Percentiles rank a stretch among this genome's conserved stretches.
These are phyloP conservation scores for Septoria linicola DNA, from an alignment of 2,329 filamentous ascomycete species.

Conservation along the genomic window DNA sequence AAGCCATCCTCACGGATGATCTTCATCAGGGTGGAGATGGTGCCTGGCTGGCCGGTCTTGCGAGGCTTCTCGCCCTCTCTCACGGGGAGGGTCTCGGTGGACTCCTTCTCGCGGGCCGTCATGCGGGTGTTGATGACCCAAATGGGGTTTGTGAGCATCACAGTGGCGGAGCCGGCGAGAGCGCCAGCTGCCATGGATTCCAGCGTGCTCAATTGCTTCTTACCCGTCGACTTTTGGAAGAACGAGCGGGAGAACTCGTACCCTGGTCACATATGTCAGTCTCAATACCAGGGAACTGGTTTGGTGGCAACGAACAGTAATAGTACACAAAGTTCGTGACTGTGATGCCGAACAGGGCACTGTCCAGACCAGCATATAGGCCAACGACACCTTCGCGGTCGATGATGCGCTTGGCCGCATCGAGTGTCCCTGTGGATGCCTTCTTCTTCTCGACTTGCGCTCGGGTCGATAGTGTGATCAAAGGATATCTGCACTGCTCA, in stretches of 20 bases:
- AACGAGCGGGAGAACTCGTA: constrained; percentile 93
- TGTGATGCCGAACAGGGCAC: constrained; percentile 93
- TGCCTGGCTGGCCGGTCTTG: constrained; percentile 62
- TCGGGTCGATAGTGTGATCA: constrained; percentile 95
- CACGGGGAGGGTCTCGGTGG: constrained; percentile 39
- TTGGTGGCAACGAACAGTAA: constrained; percentile 65
- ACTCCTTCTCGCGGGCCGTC: constrained; percentile 77
- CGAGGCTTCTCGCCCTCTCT: constrained; percentile 42
- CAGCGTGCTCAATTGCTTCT: constrained; percentile 79
- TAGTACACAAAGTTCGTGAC: constrained; percentile 99
- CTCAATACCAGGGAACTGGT: too few species aligned
- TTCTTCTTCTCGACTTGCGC: constrained; percentile 97
- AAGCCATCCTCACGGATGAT: constrained; percentile 83
- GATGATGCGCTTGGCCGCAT: constrained; percentile 81
- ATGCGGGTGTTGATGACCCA: constrained; percentile 99
- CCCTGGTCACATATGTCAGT: constrained; percentile 47
- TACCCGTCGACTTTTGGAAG: constrained; percentile 75
- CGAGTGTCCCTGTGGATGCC: constrained; percentile 78
- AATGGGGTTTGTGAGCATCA: constrained; percentile 95
- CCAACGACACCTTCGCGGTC: constrained; percentile 86
- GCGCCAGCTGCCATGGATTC: constrained; percentile 96
- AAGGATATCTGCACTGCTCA: constrained; percentile 73
- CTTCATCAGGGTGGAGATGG: constrained; percentile 75
- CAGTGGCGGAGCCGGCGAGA: constrained; percentile 88
- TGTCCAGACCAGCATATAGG: constrained; percentile 89